Evolutionary conservation across 2,329 filamentous ascomycete species (phyloP), one percentile per base, ranked within the genome.

Genomic region (Penicillium olsonii): DNA sequence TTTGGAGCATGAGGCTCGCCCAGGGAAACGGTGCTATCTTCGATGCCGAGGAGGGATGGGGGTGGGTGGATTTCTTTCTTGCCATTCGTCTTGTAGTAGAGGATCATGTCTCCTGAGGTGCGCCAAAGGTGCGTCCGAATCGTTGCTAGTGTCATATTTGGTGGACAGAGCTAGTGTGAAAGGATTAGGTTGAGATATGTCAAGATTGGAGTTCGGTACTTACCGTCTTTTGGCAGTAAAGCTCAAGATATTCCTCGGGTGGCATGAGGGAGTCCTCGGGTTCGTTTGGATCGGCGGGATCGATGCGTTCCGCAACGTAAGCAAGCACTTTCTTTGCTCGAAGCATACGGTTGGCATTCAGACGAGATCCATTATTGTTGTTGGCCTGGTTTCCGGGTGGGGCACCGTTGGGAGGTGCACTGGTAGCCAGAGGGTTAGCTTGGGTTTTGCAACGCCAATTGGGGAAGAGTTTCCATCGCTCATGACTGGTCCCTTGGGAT

Each of bases 261-360:
- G 82, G 86, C 65, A 95, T 73, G 2, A 76, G 77, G 44, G 83
- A 75, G 9, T 80, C 75, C 42, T 85, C 81, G 4, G 78, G 75
- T 44, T 84, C 79, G 42, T 84, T 78, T 0, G 80, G 75, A n/a
- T 79, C 70, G 3, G 78, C 79, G 7, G 83, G 79, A 61, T 97
- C 92, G 50, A 99, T 92, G 46, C 92, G 83, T 71, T 99, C 94
- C 1, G 91, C 90, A 15, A 99, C 84, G 63, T 99, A 99, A 0
- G 85, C 84, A 50, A 97, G 75, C 18, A 99, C 94, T 77, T 99
- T 99, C 75, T 90, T 92, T 3, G 95, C 90, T 39, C 94, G 84
- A 42, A 99, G 79, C 94, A 99, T 97, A 47, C 92, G 84, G 66
- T 97, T 99, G 10, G 94, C 94, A 68, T 97, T 99, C 43, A 99